Base-by-base conservation (phyloP, 495 filamentous ascomycete genomes). In the Evernia prunastri region DNA sequence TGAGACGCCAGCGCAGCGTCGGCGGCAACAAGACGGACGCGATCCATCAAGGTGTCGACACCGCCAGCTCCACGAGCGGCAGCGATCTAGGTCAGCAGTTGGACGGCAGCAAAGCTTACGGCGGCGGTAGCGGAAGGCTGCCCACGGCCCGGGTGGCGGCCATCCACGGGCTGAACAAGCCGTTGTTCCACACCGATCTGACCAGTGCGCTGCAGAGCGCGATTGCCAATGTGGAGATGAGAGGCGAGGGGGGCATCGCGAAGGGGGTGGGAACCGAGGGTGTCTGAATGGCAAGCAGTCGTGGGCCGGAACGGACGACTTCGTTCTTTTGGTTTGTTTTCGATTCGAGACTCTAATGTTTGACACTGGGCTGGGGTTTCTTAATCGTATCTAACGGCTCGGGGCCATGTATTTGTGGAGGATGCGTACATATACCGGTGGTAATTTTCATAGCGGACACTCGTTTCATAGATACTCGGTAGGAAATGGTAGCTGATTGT, bases 101-200 rank as follows among this genome's bases (percentile, higher is more conserved):
- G 5, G 82, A 61, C 71, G 39, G 33, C 23, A 70, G 68, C 56
- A 70, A 67, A 60, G 76, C 73, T 0, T 78, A 77, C 58, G 76
- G 69, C 25, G 65, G 63, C 4, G 36, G 36, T 12, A 12, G 6
- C 36, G 13, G 10, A 37, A 73, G 73, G 18, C n/a, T 8, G 20
- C 51, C 39, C 40, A 36, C 40, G 33, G 72, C 68, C 20, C 82
- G 75, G 72, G 74, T 85, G 40, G 90, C 88, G 3, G 79, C 89
- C 17, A 87, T 97, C 43, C 89, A 91, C 66, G 89, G 94, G 51
- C 78, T 96, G 63, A 92, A 94, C 75, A 75, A 90, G 69, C 94
- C 94, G 54, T 83, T 96, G 67, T 97, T 98, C 84, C 95, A 98
- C 69, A 85, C 95, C 63, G 94, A 98, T 72, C 74, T 98, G 35